These are phyloP conservation scores for Yamadazyma trypodendri DNA, from an alignment of 1,139 yeast genomes.

Conservation along the genomic window DNA sequence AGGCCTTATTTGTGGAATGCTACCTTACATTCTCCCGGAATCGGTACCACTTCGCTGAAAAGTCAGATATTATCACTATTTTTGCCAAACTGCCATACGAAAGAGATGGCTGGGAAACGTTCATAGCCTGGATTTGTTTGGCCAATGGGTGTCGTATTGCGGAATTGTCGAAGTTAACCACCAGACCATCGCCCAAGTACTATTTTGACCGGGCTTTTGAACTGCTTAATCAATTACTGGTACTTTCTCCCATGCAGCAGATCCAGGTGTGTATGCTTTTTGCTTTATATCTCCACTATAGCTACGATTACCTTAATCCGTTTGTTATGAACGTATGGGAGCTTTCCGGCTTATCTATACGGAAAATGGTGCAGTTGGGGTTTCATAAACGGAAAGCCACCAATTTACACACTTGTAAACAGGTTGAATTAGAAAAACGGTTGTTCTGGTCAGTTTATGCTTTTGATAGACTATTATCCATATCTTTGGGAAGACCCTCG, in stretches of 20 bases:
- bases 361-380: conserved; percentile 14
- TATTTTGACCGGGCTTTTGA: conserved; percentile 14
- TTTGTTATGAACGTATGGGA: conserved; percentile 18
- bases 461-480: conserved; percentile 13
- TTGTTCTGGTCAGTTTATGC: conserved; percentile 17
- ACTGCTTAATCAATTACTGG: conserved; percentile 6
- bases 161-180: conserved; percentile 11
- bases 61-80: conserved; percentile 7
- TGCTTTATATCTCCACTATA: conserved; percentile 14
- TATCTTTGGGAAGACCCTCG: conserved; percentile 15
- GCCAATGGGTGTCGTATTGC: conserved; percentile 16
- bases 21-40: conserved; percentile 13
- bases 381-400: conserved; percentile 12
- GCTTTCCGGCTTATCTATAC: conserved; percentile 14
- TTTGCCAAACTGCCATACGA: conserved; percentile 7
- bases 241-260: conserved; percentile 11
- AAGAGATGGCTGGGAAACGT: conserved; percentile 14
- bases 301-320: conserved; percentile 12
- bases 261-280: conserved; percentile 14
- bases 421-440: conserved; percentile 13
- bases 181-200: conserved; percentile 11
- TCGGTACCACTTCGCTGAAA: conserved; percentile 15
- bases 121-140: conserved; percentile 10
- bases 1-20: conserved; percentile 12
- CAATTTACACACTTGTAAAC: conserved; percentile 9